These are phyloP conservation scores for Boletellus sp. DNA, from an alignment of 768 basidiomycete genomes.

Conservation along the genomic window DNA sequence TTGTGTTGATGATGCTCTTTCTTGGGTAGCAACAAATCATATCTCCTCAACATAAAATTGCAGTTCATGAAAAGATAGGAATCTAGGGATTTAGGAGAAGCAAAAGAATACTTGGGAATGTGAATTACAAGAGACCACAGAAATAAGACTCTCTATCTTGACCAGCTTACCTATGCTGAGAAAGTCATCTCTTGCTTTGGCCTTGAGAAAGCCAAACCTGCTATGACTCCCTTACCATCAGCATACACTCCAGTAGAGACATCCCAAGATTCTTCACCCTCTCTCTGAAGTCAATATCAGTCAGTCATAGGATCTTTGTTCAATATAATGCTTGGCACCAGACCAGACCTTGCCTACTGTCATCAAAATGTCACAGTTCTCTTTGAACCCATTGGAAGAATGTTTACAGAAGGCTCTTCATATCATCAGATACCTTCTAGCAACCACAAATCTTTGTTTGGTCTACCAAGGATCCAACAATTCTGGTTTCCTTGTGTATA, in stretches of 20 bases:
- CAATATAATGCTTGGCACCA: not conserved
- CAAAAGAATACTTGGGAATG: not conserved
- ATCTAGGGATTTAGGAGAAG: not conserved
- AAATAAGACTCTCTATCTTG: not conserved
- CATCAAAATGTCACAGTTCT: not conserved
- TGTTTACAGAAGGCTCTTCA: not conserved
- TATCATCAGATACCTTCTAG: not conserved
- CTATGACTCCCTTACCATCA: not conserved
- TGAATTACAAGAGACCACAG: not conserved
- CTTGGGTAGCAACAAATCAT: too few relatives aligned
- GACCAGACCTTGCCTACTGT: not conserved
- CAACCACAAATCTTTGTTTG: not conserved
- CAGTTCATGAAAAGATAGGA: not conserved
- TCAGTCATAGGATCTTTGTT: not conserved
- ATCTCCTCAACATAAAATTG: not conserved
- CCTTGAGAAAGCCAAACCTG: not conserved
- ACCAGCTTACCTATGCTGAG: not conserved
- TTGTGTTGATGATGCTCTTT: too few relatives aligned
- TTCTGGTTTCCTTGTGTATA: not conserved
- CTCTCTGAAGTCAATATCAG: not conserved
- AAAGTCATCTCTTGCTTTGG: not conserved
- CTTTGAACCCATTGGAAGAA: not conserved
- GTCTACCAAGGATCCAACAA: not conserved
- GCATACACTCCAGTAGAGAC: not conserved
- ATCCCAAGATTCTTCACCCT: too few relatives aligned